Evolutionary conservation across 306 rosid genomes (phyloP).

Genomic region (Citrullus mucosospermus): DNA sequence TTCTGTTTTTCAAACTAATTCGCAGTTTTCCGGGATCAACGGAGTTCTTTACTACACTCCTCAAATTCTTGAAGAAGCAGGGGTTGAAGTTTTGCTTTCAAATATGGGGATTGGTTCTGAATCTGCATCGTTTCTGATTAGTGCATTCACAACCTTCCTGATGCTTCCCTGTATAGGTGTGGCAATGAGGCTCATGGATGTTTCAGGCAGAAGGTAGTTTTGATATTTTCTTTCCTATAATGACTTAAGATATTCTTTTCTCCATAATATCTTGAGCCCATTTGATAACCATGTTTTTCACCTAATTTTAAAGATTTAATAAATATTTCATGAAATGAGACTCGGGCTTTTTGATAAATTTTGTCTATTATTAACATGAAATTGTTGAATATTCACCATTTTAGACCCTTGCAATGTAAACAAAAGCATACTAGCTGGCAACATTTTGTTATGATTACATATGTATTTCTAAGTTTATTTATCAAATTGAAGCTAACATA

Average conservation of each 20-base stretch:
- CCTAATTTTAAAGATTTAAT: not conserved
- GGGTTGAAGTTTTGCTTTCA: conserved; percentile 63
- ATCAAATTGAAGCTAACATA: not conserved
- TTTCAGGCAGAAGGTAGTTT: conserved; percentile 56
- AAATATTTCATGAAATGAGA: no score
- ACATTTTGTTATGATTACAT: not conserved
- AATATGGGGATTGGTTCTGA: conserved; percentile 38
- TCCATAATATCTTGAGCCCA: not conserved
- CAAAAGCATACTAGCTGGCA: not conserved
- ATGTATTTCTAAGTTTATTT: not conserved
- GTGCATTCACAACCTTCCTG: conserved; percentile 66
- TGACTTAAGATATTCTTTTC: not conserved
- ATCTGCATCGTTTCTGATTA: conserved; percentile 64
- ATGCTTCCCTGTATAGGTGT: conserved; percentile 70
- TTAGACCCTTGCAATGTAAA: not conserved
- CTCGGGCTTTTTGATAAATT: not conserved
- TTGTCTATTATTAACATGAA: not conserved
- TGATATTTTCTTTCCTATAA: not conserved
- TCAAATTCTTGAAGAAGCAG: conserved; percentile 76
- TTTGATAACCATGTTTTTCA: not conserved
- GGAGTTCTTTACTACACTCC: conserved; percentile 90
- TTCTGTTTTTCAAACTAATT: not conserved
- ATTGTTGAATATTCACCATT: not conserved
- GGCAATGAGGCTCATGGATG: conserved; percentile 70
- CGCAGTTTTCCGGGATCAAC: conserved; percentile 72